Evolutionary conservation across 495 filamentous ascomycete genomes (phyloP).

Genomic region (Penicillium soppii): DNA sequence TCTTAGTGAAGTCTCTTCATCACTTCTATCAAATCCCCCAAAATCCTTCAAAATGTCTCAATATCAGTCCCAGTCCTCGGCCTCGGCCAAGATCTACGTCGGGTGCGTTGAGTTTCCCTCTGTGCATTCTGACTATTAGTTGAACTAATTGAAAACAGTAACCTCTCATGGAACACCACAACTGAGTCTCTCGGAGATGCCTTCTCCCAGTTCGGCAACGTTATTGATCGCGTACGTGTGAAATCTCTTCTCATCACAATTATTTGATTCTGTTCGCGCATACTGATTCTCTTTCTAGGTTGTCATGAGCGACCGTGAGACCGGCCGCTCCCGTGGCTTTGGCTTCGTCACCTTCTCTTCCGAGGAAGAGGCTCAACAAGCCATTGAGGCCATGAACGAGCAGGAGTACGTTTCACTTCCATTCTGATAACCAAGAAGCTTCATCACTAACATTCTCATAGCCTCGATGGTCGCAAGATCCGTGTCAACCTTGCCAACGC

Average conservation of each 20-base stretch:
- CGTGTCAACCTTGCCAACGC: slow-evolving; percentile 15
- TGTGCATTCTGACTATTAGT: neutral
- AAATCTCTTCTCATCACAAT: neutral
- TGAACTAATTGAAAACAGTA: slow-evolving; percentile 1
- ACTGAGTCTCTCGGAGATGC: slow-evolving; percentile 7
- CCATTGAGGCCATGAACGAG: slow-evolving; percentile 11
- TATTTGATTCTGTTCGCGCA: neutral
- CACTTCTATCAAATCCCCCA: neutral
- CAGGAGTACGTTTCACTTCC: slow-evolving; percentile 11
- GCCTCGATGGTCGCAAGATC: slow-evolving; percentile 16
- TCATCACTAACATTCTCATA: neutral
- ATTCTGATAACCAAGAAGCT: neutral
- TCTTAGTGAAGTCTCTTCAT: slow-evolving; percentile 7
- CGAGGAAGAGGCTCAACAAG: slow-evolving; percentile 9
- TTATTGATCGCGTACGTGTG: slow-evolving; percentile 12
- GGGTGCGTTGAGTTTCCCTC: slow-evolving; percentile 2
- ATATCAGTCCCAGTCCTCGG: too few species aligned
- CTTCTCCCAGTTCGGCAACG: slow-evolving; percentile 10
- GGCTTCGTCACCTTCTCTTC: slow-evolving; percentile 17
- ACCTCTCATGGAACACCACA: slow-evolving; percentile 16
- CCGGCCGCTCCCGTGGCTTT: slow-evolving; percentile 19
- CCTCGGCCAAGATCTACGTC: slow-evolving; percentile 20
- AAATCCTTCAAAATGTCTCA: slow-evolving; percentile 13
- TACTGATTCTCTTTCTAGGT: slow-evolving; percentile 5
- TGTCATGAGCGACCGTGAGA: slow-evolving; percentile 20